A percentile compares a stretch with the other conserved stretches of the same genome.
These are phyloP conservation scores for Trichocladium antarcticum DNA, from an alignment of 495 filamentous ascomycete genomes.

Conservation along the genomic window DNA sequence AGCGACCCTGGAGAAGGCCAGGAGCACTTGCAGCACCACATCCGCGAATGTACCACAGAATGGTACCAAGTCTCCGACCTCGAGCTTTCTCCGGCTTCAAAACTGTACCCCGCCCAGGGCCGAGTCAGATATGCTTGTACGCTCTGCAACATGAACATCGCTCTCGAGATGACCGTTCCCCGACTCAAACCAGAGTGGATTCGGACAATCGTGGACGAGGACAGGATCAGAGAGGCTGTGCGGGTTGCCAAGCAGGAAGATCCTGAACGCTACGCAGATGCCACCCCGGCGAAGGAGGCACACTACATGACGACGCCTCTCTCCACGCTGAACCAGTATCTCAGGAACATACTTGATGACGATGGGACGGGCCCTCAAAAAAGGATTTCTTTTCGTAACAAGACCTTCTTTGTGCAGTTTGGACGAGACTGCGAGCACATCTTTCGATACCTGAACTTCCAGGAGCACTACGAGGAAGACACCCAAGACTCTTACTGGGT, in stretches of 20 bases:
- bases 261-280: constrained; percentile 47
- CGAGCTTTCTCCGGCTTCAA: not conserved
- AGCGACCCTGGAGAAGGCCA: not conserved
- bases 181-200: constrained; percentile 42
- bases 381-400: constrained; percentile 55
- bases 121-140: constrained; percentile 48
- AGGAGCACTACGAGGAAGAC: constrained; percentile 21
- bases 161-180: constrained; percentile 43
- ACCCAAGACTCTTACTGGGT: constrained; percentile 19
- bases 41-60: constrained; percentile 2
- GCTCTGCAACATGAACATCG: constrained; percentile 17
- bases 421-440: constrained; percentile 52
- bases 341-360: constrained; percentile 48
- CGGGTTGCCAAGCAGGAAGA: constrained; percentile 43
- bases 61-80: not conserved
- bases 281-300: constrained; percentile 21
- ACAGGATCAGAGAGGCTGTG: constrained; percentile 42
- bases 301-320: constrained; percentile 42
- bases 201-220: constrained; percentile 44
- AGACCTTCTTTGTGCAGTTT: constrained; percentile 58
- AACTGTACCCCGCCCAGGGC: constrained; percentile 24
- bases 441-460: constrained; percentile 54
- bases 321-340: constrained; percentile 48
- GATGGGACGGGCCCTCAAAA: constrained; percentile 30
- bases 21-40: constrained; percentile 19